Conservation (phyloP, 352 stramenopile species). For the Phytophthora quininea region DNA sequence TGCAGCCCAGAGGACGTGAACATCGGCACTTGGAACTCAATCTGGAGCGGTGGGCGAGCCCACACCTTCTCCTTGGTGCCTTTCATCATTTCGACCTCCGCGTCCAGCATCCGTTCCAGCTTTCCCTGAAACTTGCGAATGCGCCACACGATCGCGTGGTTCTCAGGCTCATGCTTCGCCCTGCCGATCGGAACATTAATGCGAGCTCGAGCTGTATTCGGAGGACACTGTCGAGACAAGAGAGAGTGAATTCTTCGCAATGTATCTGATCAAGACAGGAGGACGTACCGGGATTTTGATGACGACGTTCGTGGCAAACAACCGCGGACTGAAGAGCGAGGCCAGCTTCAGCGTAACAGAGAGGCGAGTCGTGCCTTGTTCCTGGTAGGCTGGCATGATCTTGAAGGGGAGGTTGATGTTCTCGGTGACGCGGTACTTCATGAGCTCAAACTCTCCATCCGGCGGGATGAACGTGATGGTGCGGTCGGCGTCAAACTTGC, state of each 20-base stretch:
- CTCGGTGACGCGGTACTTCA: slow-evolving; percentile 97
- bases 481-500: slow-evolving; percentile 97
- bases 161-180: slow-evolving; percentile 97
- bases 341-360: slow-evolving; percentile 86
- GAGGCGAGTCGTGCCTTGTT: slow-evolving; percentile 88
- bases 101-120: slow-evolving; percentile 94
- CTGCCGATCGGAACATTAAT: slow-evolving; percentile 96
- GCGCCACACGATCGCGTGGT: slow-evolving; percentile 98
- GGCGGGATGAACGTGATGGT: slow-evolving; percentile 98
- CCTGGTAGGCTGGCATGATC: slow-evolving; percentile 97
- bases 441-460: slow-evolving; percentile 99
- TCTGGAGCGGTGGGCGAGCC: slow-evolving; percentile 95
- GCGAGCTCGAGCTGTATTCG: slow-evolving; percentile 96
- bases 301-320: slow-evolving; percentile 97
- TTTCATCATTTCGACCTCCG: slow-evolving; percentile 97
- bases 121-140: slow-evolving; percentile 97
- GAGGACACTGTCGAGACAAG: slow-evolving; percentile 58
- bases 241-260: too few species aligned
- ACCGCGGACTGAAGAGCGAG: slow-evolving; percentile 95
- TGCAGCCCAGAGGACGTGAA: slow-evolving; percentile 98
- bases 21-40: slow-evolving; percentile 99
- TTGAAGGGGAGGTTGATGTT: slow-evolving; percentile 99
- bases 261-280: background rate
- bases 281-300: slow-evolving; percentile 91
- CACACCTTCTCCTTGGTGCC: slow-evolving; percentile 97